Conservation (phyloP, 2,329 filamentous ascomycete genomes). For the Pseudogymnoascus verrucosus region DNA sequence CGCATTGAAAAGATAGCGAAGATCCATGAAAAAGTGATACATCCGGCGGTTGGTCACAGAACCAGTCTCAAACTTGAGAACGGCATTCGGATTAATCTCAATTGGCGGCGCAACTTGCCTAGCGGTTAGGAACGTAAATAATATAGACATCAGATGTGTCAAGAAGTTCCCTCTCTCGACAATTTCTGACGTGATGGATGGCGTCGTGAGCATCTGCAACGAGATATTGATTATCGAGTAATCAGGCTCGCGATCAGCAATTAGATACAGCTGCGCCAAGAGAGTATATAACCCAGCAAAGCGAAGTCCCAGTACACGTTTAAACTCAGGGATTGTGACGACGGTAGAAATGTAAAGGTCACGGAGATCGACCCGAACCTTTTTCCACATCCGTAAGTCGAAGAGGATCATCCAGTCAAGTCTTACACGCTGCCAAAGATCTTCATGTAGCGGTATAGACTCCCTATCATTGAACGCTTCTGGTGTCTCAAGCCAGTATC, state of each 20-base stretch:
- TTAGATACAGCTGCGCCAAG: constrained; percentile 86
- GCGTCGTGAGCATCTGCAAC: constrained; percentile 91
- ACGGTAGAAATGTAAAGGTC: constrained; percentile 95
- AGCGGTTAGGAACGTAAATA: constrained; percentile 95
- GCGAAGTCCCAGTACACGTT: constrained; percentile 83
- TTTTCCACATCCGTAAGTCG: constrained; percentile 94
- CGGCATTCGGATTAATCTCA: constrained; percentile 77
- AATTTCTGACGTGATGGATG: constrained; percentile 92
- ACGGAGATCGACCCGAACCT: constrained; percentile 78
- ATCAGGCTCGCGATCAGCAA: constrained; percentile 92
- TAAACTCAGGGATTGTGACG: constrained; percentile 92
- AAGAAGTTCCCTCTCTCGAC: constrained; percentile 93
- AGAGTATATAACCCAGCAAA: constrained; percentile 93
- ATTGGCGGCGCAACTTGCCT: constrained; percentile 91
- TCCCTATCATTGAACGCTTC: constrained; percentile 56
- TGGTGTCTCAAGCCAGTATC: constrained; percentile 83
- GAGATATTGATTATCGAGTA: constrained; percentile 98
- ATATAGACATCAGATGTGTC: constrained; percentile 87
- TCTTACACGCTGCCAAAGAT: constrained; percentile 80
- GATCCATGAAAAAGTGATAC: constrained; percentile 95
- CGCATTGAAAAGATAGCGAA: constrained; percentile 84
- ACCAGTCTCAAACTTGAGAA: constrained; percentile 85
- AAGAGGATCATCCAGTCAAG: constrained; percentile 93
- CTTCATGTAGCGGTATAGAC: constrained; percentile 65
- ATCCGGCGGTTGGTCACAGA: constrained; percentile 91